Percentiles rank a stretch among this genome's conserved stretches.
phyloP scores from a whole-genome alignment of 805 yeast genomes.

The Suhomyces emberorum region DNA sequence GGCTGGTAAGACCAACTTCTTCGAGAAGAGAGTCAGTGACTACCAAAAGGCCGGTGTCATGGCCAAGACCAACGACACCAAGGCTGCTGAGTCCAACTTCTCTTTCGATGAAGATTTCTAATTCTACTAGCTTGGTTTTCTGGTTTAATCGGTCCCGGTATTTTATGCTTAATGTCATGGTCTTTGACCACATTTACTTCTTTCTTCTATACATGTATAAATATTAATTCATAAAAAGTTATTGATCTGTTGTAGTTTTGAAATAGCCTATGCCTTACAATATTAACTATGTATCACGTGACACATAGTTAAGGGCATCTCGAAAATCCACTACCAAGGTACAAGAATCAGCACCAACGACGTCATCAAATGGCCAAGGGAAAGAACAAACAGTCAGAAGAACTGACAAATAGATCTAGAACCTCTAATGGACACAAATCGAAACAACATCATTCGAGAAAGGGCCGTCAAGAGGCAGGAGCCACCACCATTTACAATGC shows the following conservation, averaged over 20 bases:
- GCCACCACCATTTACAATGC: constrained; percentile 11
- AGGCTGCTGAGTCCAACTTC: constrained; percentile 54
- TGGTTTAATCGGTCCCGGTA: background rate
- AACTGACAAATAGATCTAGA: constrained; percentile 27
- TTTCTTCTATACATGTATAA: background rate
- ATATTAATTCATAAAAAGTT: no score
- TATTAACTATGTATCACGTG: no score
- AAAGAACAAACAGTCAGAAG: constrained; percentile 49
- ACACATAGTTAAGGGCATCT: no score
- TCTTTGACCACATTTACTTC: background rate
- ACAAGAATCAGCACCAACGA: no score
- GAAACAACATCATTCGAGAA: constrained; percentile 48
- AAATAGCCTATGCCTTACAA: no score
- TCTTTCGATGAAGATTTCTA: constrained; percentile 93
- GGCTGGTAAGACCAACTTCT: constrained; percentile 98
- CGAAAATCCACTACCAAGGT: background rate
- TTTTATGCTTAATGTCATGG: background rate
- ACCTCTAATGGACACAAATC: constrained; percentile 58
- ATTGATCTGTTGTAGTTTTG: no score
- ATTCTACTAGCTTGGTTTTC: constrained; percentile 3
- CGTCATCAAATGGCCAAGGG: constrained; percentile 59
- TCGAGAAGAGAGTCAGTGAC: constrained; percentile 97
- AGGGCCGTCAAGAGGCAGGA: constrained; percentile 33
- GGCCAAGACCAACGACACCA: constrained; percentile 61
- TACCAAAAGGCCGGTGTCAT: constrained; percentile 99